Percentiles rank a stretch among this genome's conserved stretches.
These are phyloP conservation scores for Penicillium sp. DNA, from an alignment of 2,329 filamentous ascomycete genomes.

Conservation along the genomic window DNA sequence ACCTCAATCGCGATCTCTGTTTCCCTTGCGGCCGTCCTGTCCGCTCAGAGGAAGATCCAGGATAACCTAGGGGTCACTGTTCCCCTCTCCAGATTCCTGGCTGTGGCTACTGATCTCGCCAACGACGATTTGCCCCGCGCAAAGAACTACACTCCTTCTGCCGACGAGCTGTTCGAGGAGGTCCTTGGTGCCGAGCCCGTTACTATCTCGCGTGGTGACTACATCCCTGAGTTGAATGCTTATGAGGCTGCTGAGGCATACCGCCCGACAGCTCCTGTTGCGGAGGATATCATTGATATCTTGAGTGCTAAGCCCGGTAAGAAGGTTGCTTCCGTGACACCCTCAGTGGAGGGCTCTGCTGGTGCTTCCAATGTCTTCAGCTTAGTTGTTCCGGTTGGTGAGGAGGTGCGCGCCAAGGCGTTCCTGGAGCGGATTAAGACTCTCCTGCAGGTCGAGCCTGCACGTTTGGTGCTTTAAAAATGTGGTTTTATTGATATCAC, in stretches of 20 bases:
- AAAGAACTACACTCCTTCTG: constrained; percentile 63
- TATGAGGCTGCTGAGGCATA: constrained; percentile 38
- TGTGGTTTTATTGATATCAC: constrained; percentile 12
- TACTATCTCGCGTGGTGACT: constrained; percentile 60
- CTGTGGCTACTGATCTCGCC: constrained; percentile 79
- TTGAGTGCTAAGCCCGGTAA: constrained; percentile 55
- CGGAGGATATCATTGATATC: constrained; percentile 81
- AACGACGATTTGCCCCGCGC: constrained; percentile 80
- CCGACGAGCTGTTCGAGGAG: constrained; percentile 85
- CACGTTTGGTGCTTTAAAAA: constrained; percentile 62
- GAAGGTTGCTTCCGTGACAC: constrained; percentile 29
- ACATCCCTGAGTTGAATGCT: constrained; percentile 67
- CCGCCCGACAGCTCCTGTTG: constrained; percentile 41
- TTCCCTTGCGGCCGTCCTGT: constrained; percentile 74
- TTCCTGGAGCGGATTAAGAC: constrained; percentile 87
- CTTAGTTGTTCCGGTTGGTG: constrained; percentile 72
- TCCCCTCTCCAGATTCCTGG: constrained; percentile 83
- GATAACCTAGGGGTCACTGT: constrained; percentile 75
- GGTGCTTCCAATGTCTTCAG: constrained; percentile 74
- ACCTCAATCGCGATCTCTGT: constrained; percentile 67
- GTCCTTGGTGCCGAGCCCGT: constrained; percentile 64
- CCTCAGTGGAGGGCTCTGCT: constrained; percentile 40
- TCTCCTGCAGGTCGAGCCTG: constrained; percentile 78
- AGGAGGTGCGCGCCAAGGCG: constrained; percentile 75
- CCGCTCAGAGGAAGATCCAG: constrained; percentile 78